These are phyloP conservation scores for Canavalia gladiata DNA, from an alignment of 306 rosid species.

Conservation along the genomic window DNA sequence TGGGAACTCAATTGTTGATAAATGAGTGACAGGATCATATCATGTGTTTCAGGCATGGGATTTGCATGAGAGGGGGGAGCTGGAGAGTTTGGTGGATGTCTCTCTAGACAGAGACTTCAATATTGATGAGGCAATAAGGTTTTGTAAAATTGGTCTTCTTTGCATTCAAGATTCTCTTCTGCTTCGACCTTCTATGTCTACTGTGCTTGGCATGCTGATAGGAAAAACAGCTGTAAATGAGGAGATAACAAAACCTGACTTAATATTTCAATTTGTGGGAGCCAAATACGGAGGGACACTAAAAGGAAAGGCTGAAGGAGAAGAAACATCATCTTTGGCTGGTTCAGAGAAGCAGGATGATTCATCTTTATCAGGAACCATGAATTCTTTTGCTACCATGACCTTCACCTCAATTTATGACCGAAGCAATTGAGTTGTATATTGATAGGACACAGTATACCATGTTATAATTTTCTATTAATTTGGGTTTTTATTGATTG, in stretches of 20 bases:
- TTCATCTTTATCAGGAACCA: slow-evolving; percentile 53
- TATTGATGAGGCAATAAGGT: slow-evolving; percentile 68
- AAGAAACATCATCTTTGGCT: slow-evolving; percentile 48
- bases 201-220: slow-evolving; percentile 66
- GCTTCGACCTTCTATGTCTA: slow-evolving; percentile 79
- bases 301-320: slow-evolving; percentile 40
- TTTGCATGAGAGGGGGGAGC: slow-evolving; percentile 60
- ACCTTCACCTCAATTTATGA: slow-evolving; percentile 78
- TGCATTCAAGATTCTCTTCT: slow-evolving; percentile 78
- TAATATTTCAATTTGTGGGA: slow-evolving; percentile 60
- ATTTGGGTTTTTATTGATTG: too few relatives aligned
- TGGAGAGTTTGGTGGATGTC: slow-evolving; percentile 65
- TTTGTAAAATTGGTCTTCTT: slow-evolving; percentile 72
- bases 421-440: slow-evolving; percentile 54
- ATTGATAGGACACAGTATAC: neutral
- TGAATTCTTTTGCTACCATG: slow-evolving; percentile 63
- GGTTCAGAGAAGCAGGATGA: slow-evolving; percentile 42
- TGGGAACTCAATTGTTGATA: slow-evolving; percentile 2
- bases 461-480: too few relatives aligned
- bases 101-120: slow-evolving; percentile 47
- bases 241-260: slow-evolving; percentile 68
- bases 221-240: slow-evolving; percentile 59
- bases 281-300: slow-evolving; percentile 35
- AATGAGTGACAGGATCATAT: slow-evolving; percentile 18
- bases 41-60: slow-evolving; percentile 69